Evolutionary conservation across 1,284 basidiomycete species (phyloP).

Genomic region (Microbotryum violaceum): DNA sequence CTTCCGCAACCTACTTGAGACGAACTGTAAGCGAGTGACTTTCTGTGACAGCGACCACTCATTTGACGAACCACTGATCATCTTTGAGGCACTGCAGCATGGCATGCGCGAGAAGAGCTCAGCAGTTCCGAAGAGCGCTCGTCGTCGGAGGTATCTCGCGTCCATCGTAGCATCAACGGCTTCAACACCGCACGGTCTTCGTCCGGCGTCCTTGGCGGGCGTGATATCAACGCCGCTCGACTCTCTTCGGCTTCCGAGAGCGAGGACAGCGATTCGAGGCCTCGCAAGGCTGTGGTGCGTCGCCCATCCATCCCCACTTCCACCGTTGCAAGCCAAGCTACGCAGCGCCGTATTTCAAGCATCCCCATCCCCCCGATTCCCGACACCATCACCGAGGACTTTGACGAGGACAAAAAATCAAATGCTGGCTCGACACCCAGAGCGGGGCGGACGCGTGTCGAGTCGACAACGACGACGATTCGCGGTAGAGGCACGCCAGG

Average conservation of each 20-base stretch:
- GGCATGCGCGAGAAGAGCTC: neutral
- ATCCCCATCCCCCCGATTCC: conserved; percentile 6
- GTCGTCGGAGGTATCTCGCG: conserved; percentile 2
- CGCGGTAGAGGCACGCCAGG: too few species aligned
- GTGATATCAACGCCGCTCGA: too few species aligned
- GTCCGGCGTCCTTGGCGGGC: too few species aligned
- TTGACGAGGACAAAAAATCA: conserved; percentile 13
- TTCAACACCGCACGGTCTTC: neutral
- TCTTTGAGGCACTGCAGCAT: neutral
- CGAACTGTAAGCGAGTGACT: too few species aligned
- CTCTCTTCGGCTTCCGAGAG: neutral
- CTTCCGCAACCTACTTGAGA: too few species aligned
- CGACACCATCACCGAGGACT: conserved; percentile 4
- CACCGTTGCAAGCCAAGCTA: neutral
- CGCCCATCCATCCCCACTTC: neutral
- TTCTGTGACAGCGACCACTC: neutral
- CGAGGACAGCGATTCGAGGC: conserved; percentile 4
- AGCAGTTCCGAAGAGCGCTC: neutral
- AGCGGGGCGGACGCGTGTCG: too few species aligned
- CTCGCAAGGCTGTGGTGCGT: neutral
- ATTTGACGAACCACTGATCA: neutral
- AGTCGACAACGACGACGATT: too few species aligned
- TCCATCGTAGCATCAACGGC: conserved; percentile 10
- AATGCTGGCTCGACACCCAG: too few species aligned
- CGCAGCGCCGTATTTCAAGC: neutral